Conservation (phyloP, 2,329 filamentous ascomycete species). For the Torrubiellomyces zombiae region DNA sequence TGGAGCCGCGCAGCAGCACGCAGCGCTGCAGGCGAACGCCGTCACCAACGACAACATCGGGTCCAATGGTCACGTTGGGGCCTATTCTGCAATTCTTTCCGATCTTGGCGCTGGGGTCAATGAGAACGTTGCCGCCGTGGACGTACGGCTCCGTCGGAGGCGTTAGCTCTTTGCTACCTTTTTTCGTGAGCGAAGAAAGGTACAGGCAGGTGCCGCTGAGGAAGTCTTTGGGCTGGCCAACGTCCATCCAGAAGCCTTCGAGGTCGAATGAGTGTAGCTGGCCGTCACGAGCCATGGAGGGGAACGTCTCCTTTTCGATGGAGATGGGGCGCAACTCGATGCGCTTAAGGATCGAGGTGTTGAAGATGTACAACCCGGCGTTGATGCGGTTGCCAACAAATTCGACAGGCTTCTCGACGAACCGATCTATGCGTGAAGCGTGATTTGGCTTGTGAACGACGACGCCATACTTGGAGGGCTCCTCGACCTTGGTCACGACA, state of each 20-base stretch:
- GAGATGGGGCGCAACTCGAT: slow-evolving; percentile 94
- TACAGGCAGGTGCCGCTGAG: slow-evolving; percentile 90
- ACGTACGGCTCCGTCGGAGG: slow-evolving; percentile 62
- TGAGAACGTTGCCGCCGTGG: slow-evolving; percentile 86
- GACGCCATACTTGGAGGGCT: slow-evolving; percentile 97
- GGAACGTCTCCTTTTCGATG: slow-evolving; percentile 98
- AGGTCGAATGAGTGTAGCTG: slow-evolving; percentile 91
- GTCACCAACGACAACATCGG: slow-evolving; percentile 80
- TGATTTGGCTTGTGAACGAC: slow-evolving; percentile 93
- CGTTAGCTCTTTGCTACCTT: slow-evolving; percentile 68
- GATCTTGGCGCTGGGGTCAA: slow-evolving; percentile 87
- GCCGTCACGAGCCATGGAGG: slow-evolving; percentile 75
- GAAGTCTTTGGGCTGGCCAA: slow-evolving; percentile 98
- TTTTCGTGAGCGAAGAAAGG: slow-evolving; percentile 82
- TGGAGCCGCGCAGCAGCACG: slow-evolving; percentile 74
- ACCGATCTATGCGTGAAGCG: slow-evolving; percentile 84
- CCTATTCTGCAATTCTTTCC: slow-evolving; percentile 97
- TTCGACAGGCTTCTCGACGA: slow-evolving; percentile 98
- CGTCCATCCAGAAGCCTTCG: slow-evolving; percentile 98
- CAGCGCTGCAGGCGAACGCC: slow-evolving; percentile 88
- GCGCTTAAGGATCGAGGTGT: slow-evolving; percentile 74
- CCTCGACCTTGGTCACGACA: slow-evolving; percentile 96
- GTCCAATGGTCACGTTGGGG: slow-evolving; percentile 90
- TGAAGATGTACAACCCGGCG: slow-evolving; percentile 94
- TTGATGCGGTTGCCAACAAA: slow-evolving; percentile 99